Evolutionary conservation across 163 green algal species (phyloP).

Genomic region (Volvox carteri): DNA sequence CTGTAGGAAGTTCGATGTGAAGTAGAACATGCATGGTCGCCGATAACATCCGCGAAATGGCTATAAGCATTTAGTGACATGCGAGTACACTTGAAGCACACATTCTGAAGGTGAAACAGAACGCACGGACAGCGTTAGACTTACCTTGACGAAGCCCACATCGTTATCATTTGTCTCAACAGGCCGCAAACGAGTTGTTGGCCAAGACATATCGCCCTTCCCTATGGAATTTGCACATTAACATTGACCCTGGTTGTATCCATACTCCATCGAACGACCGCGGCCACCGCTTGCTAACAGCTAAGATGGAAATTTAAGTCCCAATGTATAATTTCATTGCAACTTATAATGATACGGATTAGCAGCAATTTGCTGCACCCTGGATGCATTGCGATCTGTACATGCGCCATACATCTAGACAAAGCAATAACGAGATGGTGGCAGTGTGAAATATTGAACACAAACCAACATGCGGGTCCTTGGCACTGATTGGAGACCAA

Average conservation of each 20-base stretch:
- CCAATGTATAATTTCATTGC: no score
- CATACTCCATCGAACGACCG: no score
- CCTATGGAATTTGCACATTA: not conserved
- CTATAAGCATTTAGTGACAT: not conserved
- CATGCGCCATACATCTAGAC: no score
- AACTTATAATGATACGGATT: no score
- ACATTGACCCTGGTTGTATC: not conserved
- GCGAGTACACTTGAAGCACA: not conserved
- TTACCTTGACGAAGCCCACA: constrained; percentile 33
- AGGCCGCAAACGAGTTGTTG: not conserved
- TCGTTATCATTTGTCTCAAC: constrained; percentile 10
- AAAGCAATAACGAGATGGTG: no score
- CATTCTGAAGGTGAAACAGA: not conserved
- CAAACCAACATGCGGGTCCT: no score
- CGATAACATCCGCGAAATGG: not conserved
- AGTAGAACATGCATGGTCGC: constrained; percentile 3
- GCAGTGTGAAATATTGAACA: no score
- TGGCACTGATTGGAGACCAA: not conserved
- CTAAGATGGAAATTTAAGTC: no score
- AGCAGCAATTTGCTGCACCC: no score
- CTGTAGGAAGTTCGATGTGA: constrained; percentile 4
- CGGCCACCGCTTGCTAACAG: no score
- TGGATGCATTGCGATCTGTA: no score
- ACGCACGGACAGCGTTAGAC: not conserved
- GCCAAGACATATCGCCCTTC: not conserved